Percentiles rank a stretch among this genome's conserved stretches.
phyloP scores from a whole-genome alignment of 257 asterid species.

The Lycium ferocissimum region DNA sequence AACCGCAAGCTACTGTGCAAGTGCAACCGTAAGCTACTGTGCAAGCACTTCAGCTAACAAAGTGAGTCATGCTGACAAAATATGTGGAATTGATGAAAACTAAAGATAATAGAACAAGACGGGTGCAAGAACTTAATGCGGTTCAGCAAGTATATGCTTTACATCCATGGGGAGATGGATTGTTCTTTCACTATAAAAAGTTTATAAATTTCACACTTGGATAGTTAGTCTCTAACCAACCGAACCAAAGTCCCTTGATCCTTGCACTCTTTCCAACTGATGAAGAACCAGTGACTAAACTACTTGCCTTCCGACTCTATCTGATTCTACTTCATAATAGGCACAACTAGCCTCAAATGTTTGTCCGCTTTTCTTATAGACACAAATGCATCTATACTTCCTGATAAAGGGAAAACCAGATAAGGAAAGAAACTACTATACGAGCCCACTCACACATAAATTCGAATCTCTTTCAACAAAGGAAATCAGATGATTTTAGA shows the following conservation, averaged over 20 bases:
- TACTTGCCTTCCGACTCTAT: conserved; percentile 15
- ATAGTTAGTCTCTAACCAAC: conserved; percentile 10
- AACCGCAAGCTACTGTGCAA: conserved; percentile 2
- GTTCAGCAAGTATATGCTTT: background rate
- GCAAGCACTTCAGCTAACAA: background rate
- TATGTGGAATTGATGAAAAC: background rate
- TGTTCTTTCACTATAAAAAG: background rate
- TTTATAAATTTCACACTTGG: background rate
- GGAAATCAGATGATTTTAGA: background rate
- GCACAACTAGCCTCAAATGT: background rate
- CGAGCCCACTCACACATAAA: background rate
- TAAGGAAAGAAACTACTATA: background rate
- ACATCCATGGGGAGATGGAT: background rate
- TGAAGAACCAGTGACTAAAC: background rate
- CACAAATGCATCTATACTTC: conserved; percentile 16
- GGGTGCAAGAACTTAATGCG: conserved; percentile 2
- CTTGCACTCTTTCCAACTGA: conserved; percentile 27
- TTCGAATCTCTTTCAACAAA: background rate
- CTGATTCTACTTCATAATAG: background rate
- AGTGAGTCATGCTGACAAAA: background rate
- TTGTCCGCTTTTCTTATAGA: background rate
- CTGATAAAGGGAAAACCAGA: background rate
- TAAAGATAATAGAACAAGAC: background rate
- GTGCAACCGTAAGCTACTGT: background rate
- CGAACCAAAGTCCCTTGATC: background rate